Percentiles rank a stretch among this genome's conserved stretches.
phyloP scores from a whole-genome alignment of 106 monocot genomes.

The Amphibolis antarctica region DNA sequence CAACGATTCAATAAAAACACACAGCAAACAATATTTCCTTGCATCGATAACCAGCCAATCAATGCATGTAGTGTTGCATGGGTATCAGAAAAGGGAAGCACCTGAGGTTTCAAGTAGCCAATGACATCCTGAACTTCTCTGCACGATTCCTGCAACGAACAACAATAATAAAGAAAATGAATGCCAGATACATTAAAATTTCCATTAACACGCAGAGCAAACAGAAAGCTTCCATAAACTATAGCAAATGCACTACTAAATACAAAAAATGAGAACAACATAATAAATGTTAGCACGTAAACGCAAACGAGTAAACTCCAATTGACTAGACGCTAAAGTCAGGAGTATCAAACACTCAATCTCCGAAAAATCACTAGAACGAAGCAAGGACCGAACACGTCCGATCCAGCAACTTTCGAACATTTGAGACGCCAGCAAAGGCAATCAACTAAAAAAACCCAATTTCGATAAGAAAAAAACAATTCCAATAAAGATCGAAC shows the following conservation, averaged over 20 bases:
- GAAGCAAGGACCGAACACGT: neutral
- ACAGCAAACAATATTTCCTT: neutral
- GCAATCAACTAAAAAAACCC: neutral
- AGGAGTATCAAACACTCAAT: neutral
- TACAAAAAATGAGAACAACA: too few species aligned
- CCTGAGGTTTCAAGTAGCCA: constrained; percentile 86
- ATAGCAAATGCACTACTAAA: too few species aligned
- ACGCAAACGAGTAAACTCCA: too few species aligned
- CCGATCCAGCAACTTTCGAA: too few species aligned
- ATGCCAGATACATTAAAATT: neutral
- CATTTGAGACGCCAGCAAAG: neutral
- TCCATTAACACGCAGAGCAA: neutral
- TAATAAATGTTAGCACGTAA: too few species aligned
- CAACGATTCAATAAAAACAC: neutral
- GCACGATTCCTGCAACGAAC: constrained; percentile 68
- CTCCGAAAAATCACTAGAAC: neutral
- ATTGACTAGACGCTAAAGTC: neutral
- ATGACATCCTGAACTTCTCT: constrained; percentile 74
- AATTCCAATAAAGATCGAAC: neutral
- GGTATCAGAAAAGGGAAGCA: constrained; percentile 32
- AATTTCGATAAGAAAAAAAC: neutral
- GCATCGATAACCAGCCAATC: constrained; percentile 27
- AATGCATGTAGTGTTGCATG: constrained; percentile 17
- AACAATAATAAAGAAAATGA: neutral
- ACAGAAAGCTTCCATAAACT: neutral